Evolutionary conservation across 768 basidiomycete species (phyloP).

Genomic region (Pleurotus pulmonarius): DNA sequence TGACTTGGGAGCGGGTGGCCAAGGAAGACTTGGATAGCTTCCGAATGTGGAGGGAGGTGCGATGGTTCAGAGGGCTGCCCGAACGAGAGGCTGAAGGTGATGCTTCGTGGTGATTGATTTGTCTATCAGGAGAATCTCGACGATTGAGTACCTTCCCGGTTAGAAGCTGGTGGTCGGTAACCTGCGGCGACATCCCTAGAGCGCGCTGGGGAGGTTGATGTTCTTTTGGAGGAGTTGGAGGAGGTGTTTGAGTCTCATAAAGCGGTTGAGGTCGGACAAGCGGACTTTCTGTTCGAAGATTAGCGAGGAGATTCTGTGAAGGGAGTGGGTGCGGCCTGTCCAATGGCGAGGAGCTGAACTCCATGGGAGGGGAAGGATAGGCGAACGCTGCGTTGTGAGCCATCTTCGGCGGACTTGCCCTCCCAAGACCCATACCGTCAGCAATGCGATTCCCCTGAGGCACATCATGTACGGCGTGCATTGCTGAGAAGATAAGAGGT

Average conservation of each 20-base stretch:
- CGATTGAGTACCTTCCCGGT: not conserved
- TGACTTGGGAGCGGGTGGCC: not conserved
- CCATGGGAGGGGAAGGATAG: constrained; percentile 8
- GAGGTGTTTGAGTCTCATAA: not conserved
- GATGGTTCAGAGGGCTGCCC: constrained; percentile 1
- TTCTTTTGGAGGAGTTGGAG: constrained; percentile 1
- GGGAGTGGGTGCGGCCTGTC: not conserved
- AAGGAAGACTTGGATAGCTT: constrained; percentile 4
- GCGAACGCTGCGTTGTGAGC: not conserved
- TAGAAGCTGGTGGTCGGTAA: not conserved
- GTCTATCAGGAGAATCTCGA: not conserved
- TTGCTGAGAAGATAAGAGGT: constrained; percentile 63
- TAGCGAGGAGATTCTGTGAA: not conserved
- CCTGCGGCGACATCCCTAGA: not conserved
- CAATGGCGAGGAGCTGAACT: constrained; percentile 4
- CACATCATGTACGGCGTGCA: constrained; percentile 29
- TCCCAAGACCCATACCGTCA: not conserved
- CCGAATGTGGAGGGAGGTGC: not conserved
- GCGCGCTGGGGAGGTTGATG: not conserved
- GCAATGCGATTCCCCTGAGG: constrained; percentile 10
- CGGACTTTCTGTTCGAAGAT: not conserved
- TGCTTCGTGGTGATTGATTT: not conserved
- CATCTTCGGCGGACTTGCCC: not conserved
- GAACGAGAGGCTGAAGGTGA: constrained; percentile 4
- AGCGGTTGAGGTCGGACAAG: not conserved